Percentiles rank a stretch among this genome's conserved stretches.
Evolutionary conservation across 495 filamentous ascomycete species (phyloP).

Genomic region (Neurospora sp.): DNA sequence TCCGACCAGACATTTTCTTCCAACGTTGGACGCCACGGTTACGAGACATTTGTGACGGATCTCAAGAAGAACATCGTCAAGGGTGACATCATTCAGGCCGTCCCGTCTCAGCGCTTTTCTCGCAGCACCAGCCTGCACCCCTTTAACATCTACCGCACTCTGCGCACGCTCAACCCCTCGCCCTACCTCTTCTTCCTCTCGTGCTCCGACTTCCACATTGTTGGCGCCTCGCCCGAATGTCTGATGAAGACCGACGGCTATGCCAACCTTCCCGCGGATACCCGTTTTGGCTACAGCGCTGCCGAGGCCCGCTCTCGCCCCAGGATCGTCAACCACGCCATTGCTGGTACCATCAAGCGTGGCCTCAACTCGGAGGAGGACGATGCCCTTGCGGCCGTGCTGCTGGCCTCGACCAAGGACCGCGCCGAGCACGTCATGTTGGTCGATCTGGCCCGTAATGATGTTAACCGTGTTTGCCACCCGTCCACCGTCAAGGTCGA

Average conservation of each 20-base stretch:
- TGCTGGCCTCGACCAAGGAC: slow-evolving; percentile 78
- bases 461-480: slow-evolving; percentile 93
- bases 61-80: slow-evolving; percentile 80
- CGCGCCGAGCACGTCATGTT: slow-evolving; percentile 98
- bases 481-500: slow-evolving; percentile 82
- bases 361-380: slow-evolving; percentile 75
- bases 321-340: slow-evolving; percentile 91
- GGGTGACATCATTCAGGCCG: slow-evolving; percentile 95
- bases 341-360: slow-evolving; percentile 87
- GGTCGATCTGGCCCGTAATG: slow-evolving; percentile 94
- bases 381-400: slow-evolving; percentile 62
- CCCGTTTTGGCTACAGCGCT: slow-evolving; percentile 16
- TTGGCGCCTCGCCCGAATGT: slow-evolving; percentile 88
- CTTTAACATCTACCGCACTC: slow-evolving; percentile 96
- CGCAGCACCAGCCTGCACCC: slow-evolving; percentile 84
- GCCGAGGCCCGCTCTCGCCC: slow-evolving; percentile 37
- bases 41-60: slow-evolving; percentile 70
- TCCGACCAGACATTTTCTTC: slow-evolving; percentile 65
- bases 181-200: slow-evolving; percentile 96
- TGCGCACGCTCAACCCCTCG: slow-evolving; percentile 90
- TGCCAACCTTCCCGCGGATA: slow-evolving; percentile 16
- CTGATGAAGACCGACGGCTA: slow-evolving; percentile 72
- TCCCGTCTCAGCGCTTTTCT: slow-evolving; percentile 86
- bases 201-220: slow-evolving; percentile 84
- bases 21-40: slow-evolving; percentile 82